Evolutionary conservation across 768 basidiomycete species (phyloP), one percentile per base, ranked within the genome.

Genomic region (Amyloporia xantha): DNA sequence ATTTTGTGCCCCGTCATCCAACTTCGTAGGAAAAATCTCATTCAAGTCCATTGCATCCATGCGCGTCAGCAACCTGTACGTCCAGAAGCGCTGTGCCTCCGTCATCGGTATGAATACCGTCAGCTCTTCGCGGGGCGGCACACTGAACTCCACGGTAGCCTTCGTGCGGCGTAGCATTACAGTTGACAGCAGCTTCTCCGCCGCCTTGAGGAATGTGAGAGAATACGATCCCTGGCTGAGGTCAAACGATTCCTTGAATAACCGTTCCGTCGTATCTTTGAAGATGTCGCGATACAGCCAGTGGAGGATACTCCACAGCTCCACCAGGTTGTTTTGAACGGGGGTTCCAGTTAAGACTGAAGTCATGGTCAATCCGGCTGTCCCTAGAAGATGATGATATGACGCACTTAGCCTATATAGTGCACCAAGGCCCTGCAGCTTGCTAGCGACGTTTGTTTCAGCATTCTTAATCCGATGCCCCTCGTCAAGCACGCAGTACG

Each of bases 381-480:
- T 11, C 30, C 25, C 6, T 30, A 4, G 23, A 2, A 9, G 10
- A 44, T 25, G 10, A 6, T 5, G 6, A 26, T 17, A 13, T 0
- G 10, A 57, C 66, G 10, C 44, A 78, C 78, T 78, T 27, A 87
- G 64, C 38, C 84, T 71, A 63, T 77, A 77, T 47, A 78, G 58
- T 15, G 79, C 71, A 13, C 77, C 73, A n/a, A 81, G 42, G 28
- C 78, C 75, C 46, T 78, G 77, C 11, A 84, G 58, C 42, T 77
- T 81, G 48, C 66, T 58, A 2, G 79, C 64, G 5, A 82, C 54
- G 21, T 74, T 72, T 20, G 78, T 78, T 28, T 77, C 78, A 9
- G 77, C 65, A 53, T 86, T 86, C 67, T 86, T 86, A 67, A 88
- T 83, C 56, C 73, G 76, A 65, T 88, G 86, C 4, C 81, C 81